These are phyloP conservation scores for Sporothrix sp. DNA, from an alignment of 2,329 filamentous ascomycete genomes.

Conservation along the genomic window DNA sequence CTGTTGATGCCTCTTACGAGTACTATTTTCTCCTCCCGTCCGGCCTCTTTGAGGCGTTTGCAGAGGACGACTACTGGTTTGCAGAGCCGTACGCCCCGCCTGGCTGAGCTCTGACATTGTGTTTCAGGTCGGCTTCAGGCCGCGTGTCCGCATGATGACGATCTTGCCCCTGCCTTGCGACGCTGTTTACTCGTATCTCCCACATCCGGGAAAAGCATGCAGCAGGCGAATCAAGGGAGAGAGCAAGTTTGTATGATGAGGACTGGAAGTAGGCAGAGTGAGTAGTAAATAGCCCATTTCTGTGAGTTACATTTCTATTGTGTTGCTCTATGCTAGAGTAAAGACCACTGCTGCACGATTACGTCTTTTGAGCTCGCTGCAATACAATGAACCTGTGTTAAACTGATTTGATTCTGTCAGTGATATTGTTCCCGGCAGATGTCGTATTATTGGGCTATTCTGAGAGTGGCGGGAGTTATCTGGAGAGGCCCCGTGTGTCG, in stretches of 20 bases:
- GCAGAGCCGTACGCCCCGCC: not conserved
- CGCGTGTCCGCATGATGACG: constrained; percentile 9
- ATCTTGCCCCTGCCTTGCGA: constrained; percentile 1
- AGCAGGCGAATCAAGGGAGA: not conserved
- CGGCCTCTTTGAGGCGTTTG: no score
- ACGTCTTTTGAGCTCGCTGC: no score
- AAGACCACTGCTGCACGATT: no score
- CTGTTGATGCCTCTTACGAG: not conserved
- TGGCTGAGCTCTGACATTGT: constrained; percentile 9
- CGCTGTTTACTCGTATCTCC: not conserved
- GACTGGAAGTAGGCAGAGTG: not conserved
- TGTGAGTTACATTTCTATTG: no score
- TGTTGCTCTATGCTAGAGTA: no score
- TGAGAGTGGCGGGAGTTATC: no score
- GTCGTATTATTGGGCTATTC: not conserved
- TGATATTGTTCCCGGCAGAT: not conserved
- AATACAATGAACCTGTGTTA: no score
- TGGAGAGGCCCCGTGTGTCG: not conserved
- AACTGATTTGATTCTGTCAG: no score
- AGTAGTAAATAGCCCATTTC: no score
- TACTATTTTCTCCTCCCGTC: no score
- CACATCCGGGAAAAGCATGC: not conserved
- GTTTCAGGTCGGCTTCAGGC: constrained; percentile 25
- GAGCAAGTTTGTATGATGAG: not conserved
- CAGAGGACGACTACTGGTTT: not conserved